Base-by-base conservation (phyloP, 2,329 filamentous ascomycete species). In the Sclerotinia borealis region DNA sequence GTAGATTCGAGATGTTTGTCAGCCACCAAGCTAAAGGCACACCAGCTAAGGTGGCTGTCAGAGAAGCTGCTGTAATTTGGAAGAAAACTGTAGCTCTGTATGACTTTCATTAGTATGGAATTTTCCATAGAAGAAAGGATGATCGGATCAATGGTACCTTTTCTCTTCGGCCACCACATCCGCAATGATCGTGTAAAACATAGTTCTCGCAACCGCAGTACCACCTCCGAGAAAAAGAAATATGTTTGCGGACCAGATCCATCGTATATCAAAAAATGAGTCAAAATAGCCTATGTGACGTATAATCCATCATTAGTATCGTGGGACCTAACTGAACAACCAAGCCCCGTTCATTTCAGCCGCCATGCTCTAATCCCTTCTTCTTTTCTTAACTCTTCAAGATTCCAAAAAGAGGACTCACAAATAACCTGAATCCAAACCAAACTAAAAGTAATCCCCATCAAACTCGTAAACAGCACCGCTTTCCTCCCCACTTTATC, bases 141-240 rank as follows among this genome's bases (percentile, higher is more conserved):
- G 8, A 52, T 25, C 15, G n/a, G 13, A 17, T 17, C 3, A 19
- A n/a, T 15, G n/a, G 17, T 34, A 51, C 45, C 54, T 65, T 48
- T 75, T 75, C 2, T 75, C 72, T 37, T 75, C 74, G 0, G 73
- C 68, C 0, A 74, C 67, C 8, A 77, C 67, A 64, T 77, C 76
- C 1, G 75, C 71, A 2, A 75, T 61, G 29, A 77, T 76, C 27
- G 74, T 74, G 9, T 68, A 70, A 6, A 75, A 50, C 7, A 69
- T 68, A 7, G 74, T 71, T 4, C 62, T 59, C 2, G 74, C 29
- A 9, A 75, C 74, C 0, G 73, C 64, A 29, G 71, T 68, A 4
- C 75, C 76, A 7, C 75, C 76, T 7, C 76, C 76, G 37, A 73
- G 54, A 1, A 76, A 49, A 6, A 56, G 22, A 22, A 69, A 68